Conservation (phyloP, 306 rosid species). For the Begonia masoniana region DNA sequence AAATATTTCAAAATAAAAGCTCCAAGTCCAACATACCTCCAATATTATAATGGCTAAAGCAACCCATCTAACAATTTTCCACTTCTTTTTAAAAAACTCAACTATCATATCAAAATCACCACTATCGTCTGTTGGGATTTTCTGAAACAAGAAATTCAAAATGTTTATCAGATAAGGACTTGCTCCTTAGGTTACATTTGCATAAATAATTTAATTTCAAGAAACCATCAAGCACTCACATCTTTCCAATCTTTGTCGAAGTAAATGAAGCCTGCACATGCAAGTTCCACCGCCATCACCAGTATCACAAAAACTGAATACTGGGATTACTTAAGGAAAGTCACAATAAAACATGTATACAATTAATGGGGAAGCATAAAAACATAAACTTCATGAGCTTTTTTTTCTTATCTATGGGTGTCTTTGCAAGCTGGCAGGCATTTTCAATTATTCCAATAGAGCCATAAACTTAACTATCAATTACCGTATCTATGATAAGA, state of each 20-base stretch:
- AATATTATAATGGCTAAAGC: constrained; percentile 22
- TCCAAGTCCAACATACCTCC: constrained; percentile 17
- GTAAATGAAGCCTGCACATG: constrained; percentile 71
- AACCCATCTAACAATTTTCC: constrained; percentile 72
- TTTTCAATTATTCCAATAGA: too few species aligned
- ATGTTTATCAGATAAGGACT: not conserved
- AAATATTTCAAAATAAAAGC: constrained; percentile 32
- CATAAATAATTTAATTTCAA: not conserved
- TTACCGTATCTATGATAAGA: too few species aligned
- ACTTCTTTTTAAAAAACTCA: constrained; percentile 46
- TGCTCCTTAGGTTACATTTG: constrained; percentile 6
- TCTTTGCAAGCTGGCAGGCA: too few species aligned
- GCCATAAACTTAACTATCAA: too few species aligned
- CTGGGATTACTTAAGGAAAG: constrained; percentile 66
- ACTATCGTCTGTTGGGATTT: constrained; percentile 61
- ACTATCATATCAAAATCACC: constrained; percentile 69
- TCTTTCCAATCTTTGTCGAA: constrained; percentile 82
- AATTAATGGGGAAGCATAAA: too few species aligned
- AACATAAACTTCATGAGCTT: too few species aligned
- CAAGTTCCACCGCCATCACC: constrained; percentile 69
- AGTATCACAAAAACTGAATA: constrained; percentile 59
- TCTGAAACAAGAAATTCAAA: constrained; percentile 25
- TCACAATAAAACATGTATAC: too few species aligned
- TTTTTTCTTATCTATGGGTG: too few species aligned
- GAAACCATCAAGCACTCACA: constrained; percentile 26